Percentiles rank a stretch among this genome's conserved stretches.
Evolutionary conservation across 148 eudicot genomes (phyloP).

Genomic region (Chenopodium quinoa): DNA sequence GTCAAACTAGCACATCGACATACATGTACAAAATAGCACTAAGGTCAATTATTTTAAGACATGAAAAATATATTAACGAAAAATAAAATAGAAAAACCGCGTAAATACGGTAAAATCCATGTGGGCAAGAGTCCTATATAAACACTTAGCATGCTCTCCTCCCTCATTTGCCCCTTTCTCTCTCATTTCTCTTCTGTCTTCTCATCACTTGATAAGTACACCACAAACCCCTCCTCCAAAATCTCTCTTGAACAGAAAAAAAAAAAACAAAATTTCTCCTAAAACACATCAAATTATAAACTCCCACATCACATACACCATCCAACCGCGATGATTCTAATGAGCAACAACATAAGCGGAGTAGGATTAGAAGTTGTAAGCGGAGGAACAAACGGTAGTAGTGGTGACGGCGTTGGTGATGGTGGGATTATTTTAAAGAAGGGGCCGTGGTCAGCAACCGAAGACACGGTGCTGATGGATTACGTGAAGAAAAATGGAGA

Average conservation of each 20-base stretch:
- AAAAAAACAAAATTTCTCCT: no score
- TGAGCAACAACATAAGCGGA: background rate
- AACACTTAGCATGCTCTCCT: conserved; percentile 1
- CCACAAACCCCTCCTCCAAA: background rate
- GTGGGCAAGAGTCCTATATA: conserved; percentile 23
- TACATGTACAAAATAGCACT: no score
- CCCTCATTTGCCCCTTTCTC: background rate
- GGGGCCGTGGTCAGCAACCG: conserved; percentile 83
- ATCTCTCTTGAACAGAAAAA: background rate
- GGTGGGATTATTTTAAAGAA: conserved; percentile 39
- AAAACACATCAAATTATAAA: no score
- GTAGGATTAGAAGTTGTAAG: background rate
- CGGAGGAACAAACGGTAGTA: background rate
- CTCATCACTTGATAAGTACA: conserved; percentile 3
- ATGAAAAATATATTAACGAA: no score
- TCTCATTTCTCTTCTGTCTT: background rate
- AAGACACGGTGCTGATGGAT: conserved; percentile 68
- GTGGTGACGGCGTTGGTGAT: background rate
- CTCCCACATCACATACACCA: no score
- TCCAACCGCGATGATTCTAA: background rate
- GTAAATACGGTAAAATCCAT: conserved; percentile 25
- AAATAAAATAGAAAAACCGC: conserved; percentile 8
- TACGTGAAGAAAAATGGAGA: conserved; percentile 82
- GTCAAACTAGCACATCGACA: no score
- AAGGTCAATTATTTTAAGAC: no score